A percentile compares a stretch with the other conserved stretches of the same genome.
Conservation (phyloP, 768 basidiomycete species). For the Strobilomyces dryophilus region DNA sequence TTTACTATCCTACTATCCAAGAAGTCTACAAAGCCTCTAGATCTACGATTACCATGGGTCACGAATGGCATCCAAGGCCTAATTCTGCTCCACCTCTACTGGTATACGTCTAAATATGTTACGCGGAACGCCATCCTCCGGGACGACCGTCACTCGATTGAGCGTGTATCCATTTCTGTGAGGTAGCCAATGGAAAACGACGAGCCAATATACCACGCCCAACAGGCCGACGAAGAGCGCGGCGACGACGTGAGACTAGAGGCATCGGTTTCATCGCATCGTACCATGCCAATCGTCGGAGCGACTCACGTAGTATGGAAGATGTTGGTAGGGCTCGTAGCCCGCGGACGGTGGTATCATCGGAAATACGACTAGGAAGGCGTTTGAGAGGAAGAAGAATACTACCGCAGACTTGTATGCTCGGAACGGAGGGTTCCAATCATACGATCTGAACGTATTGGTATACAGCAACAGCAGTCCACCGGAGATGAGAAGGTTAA, state of each 20-base stretch:
- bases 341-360: constrained; percentile 57
- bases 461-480: constrained; percentile 64
- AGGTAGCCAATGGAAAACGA: constrained; percentile 50
- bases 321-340: constrained; percentile 46
- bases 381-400: constrained; percentile 60
- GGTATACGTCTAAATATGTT: constrained; percentile 45
- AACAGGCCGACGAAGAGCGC: constrained; percentile 44
- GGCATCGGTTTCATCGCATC: too few relatives aligned
- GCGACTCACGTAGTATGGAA: constrained; percentile 66
- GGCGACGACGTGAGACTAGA: constrained; percentile 46
- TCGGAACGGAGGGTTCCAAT: constrained; percentile 65
- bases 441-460: constrained; percentile 35
- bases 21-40: too few relatives aligned
- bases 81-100: not conserved
- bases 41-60: too few relatives aligned
- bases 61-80: not conserved
- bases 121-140: constrained; percentile 58
- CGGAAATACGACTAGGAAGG: constrained; percentile 60
- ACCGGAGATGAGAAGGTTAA: constrained; percentile 56
- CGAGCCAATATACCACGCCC: constrained; percentile 55
- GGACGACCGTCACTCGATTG: constrained; percentile 41
- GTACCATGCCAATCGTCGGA: not conserved
- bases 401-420: constrained; percentile 47
- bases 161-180: constrained; percentile 43
- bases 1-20: too few relatives aligned